Evolutionary conservation across 2,329 filamentous ascomycete genomes (phyloP), one percentile per base, ranked within the genome.

Genomic region (Macrophomina tecta): DNA sequence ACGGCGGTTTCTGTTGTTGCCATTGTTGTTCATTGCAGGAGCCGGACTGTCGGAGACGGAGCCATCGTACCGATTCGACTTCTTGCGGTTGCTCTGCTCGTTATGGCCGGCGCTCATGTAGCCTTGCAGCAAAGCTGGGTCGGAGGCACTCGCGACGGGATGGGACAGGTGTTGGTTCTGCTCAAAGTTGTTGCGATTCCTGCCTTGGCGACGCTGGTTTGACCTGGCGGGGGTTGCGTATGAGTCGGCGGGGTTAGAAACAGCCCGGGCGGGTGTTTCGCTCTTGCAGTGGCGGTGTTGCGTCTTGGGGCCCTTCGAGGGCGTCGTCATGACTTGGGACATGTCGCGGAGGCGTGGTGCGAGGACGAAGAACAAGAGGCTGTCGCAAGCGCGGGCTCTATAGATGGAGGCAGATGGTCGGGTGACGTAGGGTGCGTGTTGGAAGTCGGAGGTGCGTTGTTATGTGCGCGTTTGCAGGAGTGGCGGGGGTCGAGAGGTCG

Each of bases 1-100:
- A n/a, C 64, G 56, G 7, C 58, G 32, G 5, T 62, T 62, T 18
- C 63, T 55, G 40, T 66, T 53, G 52, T 61, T 58, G 23, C 63
- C 48, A 28, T 66, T 53, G 52, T 61, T 58, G 23, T 49, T 56
- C 52, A 34, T 48, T 1, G 51, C 64, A 36, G 62, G 36, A 11
- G 55, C 53, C 4, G 64, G 64, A 75, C 74, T 46, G 77, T 75
- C 64, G 76, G 72, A 58, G 80, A 80, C 36, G 79, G 78, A 58
- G 78, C 53, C 84, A 79, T 74, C 64, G 73, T 84, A 85, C 72
- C 74, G 71, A 68, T 28, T 56, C 11, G 40, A 6, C 49, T 46
- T 48, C 32, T 46, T 55, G 28, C n/a, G 6, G 38, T 45, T 55
- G 4, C 34, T 46, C 38, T 61, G 36, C 8, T 55, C 58, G 30